Evolutionary conservation across 73 alveolate genomes (phyloP).

Genomic region (Paramecium pentaurelia): DNA sequence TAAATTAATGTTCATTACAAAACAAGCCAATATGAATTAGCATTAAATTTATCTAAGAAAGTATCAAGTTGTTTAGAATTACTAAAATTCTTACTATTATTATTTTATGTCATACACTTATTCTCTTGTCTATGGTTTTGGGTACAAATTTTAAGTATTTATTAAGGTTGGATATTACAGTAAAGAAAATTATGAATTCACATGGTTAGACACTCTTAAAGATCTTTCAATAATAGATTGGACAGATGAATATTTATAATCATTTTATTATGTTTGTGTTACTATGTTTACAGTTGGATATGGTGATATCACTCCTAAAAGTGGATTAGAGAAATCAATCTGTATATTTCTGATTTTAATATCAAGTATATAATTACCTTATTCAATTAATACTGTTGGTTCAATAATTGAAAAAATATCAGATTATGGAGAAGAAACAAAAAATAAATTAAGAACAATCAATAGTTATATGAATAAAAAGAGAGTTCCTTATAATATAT

Average conservation of each 20-base stretch:
- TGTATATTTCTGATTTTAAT: slow-evolving; percentile 69
- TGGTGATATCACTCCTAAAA: slow-evolving; percentile 77
- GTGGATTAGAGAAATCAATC: slow-evolving; percentile 60
- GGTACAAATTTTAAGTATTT: slow-evolving; percentile 10
- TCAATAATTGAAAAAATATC: slow-evolving; percentile 62
- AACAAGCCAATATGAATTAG: neutral
- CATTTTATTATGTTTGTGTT: slow-evolving; percentile 76
- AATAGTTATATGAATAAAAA: slow-evolving; percentile 64
- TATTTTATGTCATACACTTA: slow-evolving; percentile 11
- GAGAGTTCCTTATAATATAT: slow-evolving; percentile 63
- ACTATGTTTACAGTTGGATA: slow-evolving; percentile 83
- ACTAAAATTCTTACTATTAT: neutral
- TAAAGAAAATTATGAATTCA: neutral
- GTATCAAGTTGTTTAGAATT: neutral
- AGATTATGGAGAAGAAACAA: slow-evolving; percentile 65
- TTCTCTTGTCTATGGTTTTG: slow-evolving; percentile 26
- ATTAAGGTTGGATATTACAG: slow-evolving; percentile 43
- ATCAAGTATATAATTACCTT: slow-evolving; percentile 84
- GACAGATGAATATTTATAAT: slow-evolving; percentile 59
- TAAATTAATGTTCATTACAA: slow-evolving; percentile 1
- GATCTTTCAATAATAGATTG: slow-evolving; percentile 55
- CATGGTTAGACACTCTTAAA: neutral
- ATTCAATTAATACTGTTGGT: slow-evolving; percentile 75
- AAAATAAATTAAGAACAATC: slow-evolving; percentile 65
- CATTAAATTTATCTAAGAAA: slow-evolving; percentile 12